phyloP scores from a whole-genome alignment of 1,284 basidiomycete genomes.

The Gomphus sp. region DNA sequence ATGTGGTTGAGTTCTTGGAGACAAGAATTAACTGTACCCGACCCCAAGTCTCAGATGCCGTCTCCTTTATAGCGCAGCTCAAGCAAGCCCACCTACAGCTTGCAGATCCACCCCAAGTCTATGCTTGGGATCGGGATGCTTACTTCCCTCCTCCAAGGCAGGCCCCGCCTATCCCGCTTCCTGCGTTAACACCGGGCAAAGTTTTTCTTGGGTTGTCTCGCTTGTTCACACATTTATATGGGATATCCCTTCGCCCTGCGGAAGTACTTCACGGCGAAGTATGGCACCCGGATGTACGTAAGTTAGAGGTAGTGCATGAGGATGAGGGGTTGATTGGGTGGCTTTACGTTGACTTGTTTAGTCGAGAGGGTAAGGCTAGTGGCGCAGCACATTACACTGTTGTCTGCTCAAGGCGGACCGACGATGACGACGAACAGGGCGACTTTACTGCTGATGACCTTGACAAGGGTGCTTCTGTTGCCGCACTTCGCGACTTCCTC shows the following conservation, averaged over 20 bases:
- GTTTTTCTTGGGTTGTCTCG: slow-evolving; percentile 82
- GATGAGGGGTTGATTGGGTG: slow-evolving; percentile 80
- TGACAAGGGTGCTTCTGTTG: slow-evolving; percentile 19
- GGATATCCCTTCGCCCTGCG: slow-evolving; percentile 70
- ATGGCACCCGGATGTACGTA: slow-evolving; percentile 85
- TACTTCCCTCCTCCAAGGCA: slow-evolving; percentile 74
- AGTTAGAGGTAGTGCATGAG: slow-evolving; percentile 90
- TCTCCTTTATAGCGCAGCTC: slow-evolving; percentile 59
- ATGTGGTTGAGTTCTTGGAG: slow-evolving; percentile 77
- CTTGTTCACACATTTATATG: slow-evolving; percentile 81
- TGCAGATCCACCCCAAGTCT: slow-evolving; percentile 51
- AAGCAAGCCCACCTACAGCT: slow-evolving; percentile 64
- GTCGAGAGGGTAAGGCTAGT: slow-evolving; percentile 75
- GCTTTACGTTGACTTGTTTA: slow-evolving; percentile 92
- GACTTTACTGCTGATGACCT: slow-evolving; percentile 46
- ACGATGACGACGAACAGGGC: slow-evolving; percentile 74
- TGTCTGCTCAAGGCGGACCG: slow-evolving; percentile 84
- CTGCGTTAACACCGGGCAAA: slow-evolving; percentile 71
- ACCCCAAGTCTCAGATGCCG: slow-evolving; percentile 64
- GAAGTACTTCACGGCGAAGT: slow-evolving; percentile 68
- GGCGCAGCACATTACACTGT: slow-evolving; percentile 98
- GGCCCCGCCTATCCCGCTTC: slow-evolving; percentile 59
- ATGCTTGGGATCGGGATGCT: slow-evolving; percentile 92
- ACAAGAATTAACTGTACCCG: slow-evolving; percentile 70
- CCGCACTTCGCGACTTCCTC: slow-evolving; percentile 2